Percentiles rank a stretch among this genome's conserved stretches.
phyloP scores from a whole-genome alignment of 2,329 filamentous ascomycete species.

The Trichoderma pleuroti region DNA sequence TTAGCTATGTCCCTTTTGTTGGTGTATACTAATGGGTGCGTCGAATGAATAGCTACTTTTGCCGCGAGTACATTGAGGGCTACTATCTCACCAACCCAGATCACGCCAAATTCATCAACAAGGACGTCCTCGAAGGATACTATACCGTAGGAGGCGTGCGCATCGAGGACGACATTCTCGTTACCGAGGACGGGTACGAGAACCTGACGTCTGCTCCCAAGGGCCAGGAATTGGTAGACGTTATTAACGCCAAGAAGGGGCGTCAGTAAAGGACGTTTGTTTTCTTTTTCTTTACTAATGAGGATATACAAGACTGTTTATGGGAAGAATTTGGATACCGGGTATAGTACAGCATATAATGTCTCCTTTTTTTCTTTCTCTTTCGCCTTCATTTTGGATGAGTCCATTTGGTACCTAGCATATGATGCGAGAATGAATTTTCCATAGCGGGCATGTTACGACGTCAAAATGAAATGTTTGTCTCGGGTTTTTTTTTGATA shows the following conservation, averaged over 20 bases:
- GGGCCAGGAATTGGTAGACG: slow-evolving; percentile 63
- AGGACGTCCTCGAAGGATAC: slow-evolving; percentile 61
- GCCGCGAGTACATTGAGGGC: slow-evolving; percentile 66
- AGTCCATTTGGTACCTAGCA: neutral
- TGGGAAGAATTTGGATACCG: neutral
- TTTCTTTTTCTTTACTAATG: neutral
- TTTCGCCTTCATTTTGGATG: neutral
- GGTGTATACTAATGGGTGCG: slow-evolving; percentile 13
- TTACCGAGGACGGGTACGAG: slow-evolving; percentile 74
- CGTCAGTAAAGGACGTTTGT: neutral
- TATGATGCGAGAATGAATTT: neutral
- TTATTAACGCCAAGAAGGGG: slow-evolving; percentile 45
- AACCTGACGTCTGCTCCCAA: slow-evolving; percentile 81
- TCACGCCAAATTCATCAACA: slow-evolving; percentile 63
- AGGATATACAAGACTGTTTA: neutral
- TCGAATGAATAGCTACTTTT: slow-evolving; percentile 60
- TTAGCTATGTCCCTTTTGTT: too few relatives aligned
- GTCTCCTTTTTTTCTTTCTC: neutral
- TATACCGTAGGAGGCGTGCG: slow-evolving; percentile 83
- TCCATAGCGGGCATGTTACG: neutral
- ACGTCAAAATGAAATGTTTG: neutral
- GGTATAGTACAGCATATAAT: neutral
- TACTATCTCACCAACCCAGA: slow-evolving; percentile 59
- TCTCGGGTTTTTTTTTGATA: neutral
- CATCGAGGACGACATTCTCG: slow-evolving; percentile 86